Evolutionary conservation across 2,329 filamentous ascomycete genomes (phyloP).

Genomic region (Cryphonectria radicalis): DNA sequence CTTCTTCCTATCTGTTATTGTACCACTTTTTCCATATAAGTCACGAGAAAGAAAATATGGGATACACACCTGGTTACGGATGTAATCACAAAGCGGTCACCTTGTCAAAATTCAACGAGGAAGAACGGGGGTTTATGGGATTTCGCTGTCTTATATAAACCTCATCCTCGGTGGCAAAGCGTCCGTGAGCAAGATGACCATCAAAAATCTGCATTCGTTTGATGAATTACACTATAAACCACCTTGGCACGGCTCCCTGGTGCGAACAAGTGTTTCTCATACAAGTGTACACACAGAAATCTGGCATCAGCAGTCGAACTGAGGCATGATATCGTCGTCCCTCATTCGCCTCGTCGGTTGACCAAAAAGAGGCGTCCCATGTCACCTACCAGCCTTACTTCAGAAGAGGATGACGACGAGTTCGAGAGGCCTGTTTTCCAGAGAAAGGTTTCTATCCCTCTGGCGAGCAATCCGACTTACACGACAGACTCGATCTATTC

Average conservation of each 20-base stretch:
- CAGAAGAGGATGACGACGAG: constrained; percentile 6
- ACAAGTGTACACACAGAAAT: constrained; percentile 25
- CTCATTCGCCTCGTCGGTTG: constrained; percentile 22
- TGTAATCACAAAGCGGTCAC: neutral
- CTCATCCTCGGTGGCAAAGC: neutral
- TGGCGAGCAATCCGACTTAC: constrained; percentile 28
- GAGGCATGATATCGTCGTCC: constrained; percentile 6
- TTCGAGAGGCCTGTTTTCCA: neutral
- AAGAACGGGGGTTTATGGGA: neutral
- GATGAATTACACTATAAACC: neutral
- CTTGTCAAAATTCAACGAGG: neutral
- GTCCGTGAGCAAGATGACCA: neutral
- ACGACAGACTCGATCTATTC: constrained; percentile 7
- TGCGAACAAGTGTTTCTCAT: constrained; percentile 26
- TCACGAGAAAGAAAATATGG: neutral
- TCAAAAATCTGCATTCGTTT: neutral
- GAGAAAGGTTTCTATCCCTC: constrained; percentile 26
- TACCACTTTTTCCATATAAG: neutral
- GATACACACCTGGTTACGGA: neutral
- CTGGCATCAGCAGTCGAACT: constrained; percentile 13
- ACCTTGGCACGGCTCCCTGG: neutral
- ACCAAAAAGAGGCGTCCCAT: constrained; percentile 19
- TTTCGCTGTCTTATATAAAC: neutral
- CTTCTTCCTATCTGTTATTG: neutral
- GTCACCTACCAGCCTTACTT: neutral